Base-by-base conservation (phyloP, 2,329 filamentous ascomycete species). In the Escovopsis weberi region DNA sequence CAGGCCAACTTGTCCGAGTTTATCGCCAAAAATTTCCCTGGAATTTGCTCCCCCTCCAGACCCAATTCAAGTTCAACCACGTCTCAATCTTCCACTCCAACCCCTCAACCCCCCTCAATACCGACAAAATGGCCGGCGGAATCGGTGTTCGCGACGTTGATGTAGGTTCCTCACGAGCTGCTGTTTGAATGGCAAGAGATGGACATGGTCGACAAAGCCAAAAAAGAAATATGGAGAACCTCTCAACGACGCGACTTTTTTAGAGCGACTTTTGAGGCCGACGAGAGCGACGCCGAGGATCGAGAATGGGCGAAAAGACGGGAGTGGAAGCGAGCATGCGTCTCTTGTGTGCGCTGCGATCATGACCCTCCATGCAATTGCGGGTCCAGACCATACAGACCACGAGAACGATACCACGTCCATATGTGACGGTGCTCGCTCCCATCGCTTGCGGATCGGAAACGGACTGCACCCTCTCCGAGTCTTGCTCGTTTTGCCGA, bases 71-170 rank as follows among this genome's bases (percentile, higher is more conserved):
- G 50, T 51, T 45, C 54, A 55, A 53, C 51, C 55, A 57, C 54
- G 51, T 44, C 54, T 55, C 51, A 54, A 51, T 41, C 39, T 47
- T 49, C 46, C 48, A 50, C 43, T 42, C 44, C 44, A 47, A 37
- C 45, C 43, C 51, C 41, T 43, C 47, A 47, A 45, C 40, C 44
- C 46, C 37, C 54, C 51, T 52, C 55, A 64, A 59, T 55, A 77
- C 73, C 74, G 73, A 71, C 71, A 86, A 74, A 66, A 88, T 88
- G 84, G 69, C 72, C 64, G 76, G 81, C 68, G 84, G 82, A 68
- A 75, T 85, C 66, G 77, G 72, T 59, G 84, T 89, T 70, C 82
- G 83, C 71, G 84, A 88, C 72, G 83, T 88, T 66, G 81, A 85
- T 76, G 80, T 84, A 79, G 69, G 78, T 78, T 46, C 50, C 57